Evolutionary conservation across 2,329 filamentous ascomycete genomes (phyloP).

Genomic region (Microascus cirrosus): DNA sequence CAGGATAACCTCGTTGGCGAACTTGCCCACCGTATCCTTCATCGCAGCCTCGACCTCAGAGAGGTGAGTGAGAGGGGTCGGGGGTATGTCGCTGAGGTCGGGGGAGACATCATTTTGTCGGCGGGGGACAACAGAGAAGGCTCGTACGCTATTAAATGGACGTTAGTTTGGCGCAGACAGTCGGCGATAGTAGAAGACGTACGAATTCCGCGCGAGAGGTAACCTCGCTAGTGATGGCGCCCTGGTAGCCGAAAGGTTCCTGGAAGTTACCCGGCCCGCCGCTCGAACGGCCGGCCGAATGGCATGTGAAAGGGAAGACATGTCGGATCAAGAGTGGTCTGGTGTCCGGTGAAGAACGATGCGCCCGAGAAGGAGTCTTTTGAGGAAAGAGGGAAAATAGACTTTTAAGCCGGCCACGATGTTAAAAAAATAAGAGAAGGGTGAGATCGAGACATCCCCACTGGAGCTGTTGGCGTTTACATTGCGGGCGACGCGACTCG

Average conservation of each 20-base stretch:
- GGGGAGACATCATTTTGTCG: slow-evolving; percentile 33
- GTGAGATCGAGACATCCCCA: background rate
- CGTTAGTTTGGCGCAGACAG: background rate
- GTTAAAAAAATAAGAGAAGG: background rate
- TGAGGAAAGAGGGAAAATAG: background rate
- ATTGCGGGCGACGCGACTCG: background rate
- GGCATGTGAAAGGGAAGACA: slow-evolving; percentile 8
- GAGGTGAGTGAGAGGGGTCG: slow-evolving; percentile 86
- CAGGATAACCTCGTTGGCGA: slow-evolving; percentile 77
- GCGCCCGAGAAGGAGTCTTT: background rate
- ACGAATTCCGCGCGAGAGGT: background rate
- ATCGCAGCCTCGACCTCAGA: slow-evolving; percentile 85
- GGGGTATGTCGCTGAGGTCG: slow-evolving; percentile 67
- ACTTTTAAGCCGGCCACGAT: background rate
- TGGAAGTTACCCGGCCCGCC: background rate
- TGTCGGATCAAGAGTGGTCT: background rate
- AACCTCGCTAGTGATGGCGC: background rate
- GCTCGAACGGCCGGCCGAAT: slow-evolving; percentile 5
- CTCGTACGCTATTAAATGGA: slow-evolving; percentile 24
- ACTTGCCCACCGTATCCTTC: slow-evolving; percentile 82
- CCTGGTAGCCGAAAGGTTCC: background rate
- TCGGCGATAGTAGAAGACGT: background rate
- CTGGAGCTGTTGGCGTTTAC: background rate
- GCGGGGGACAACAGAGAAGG: slow-evolving; percentile 49
- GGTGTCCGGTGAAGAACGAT: background rate